A percentile compares a stretch with the other conserved stretches of the same genome.
Conservation (phyloP, 176 grass and related monocot genomes). For the Aegilops umbellulata region DNA sequence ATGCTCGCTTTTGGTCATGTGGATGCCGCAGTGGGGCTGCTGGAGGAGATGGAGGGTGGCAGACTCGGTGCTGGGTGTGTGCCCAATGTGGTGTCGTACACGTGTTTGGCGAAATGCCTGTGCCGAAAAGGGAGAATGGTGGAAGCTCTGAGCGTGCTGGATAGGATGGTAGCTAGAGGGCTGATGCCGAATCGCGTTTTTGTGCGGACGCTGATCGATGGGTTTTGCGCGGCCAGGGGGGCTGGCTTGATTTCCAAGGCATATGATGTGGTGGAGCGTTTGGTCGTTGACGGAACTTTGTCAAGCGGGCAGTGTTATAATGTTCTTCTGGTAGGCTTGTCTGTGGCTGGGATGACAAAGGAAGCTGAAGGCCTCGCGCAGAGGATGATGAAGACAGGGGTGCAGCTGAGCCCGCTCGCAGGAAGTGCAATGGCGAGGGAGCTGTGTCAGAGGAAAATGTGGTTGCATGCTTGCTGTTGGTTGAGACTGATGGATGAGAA, state of each 20-base stretch:
- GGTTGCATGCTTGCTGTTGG: constrained; percentile 59
- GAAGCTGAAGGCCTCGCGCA: constrained; percentile 51
- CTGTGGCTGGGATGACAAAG: constrained; percentile 25
- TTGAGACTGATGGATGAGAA: constrained; percentile 51
- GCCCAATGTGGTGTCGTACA: constrained; percentile 84
- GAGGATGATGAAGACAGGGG: constrained; percentile 65
- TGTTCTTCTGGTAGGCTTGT: constrained; percentile 63
- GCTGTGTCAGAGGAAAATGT: constrained; percentile 40
- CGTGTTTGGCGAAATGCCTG: constrained; percentile 88
- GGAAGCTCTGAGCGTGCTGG: constrained; percentile 56
- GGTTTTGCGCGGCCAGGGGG: constrained; percentile 35
- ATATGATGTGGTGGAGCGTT: constrained; percentile 50
- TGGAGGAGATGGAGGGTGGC: constrained; percentile 59
- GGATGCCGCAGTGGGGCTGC: constrained; percentile 33
- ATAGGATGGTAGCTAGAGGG: constrained; percentile 60
- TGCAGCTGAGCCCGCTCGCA: constrained; percentile 38
- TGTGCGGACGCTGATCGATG: constrained; percentile 47
- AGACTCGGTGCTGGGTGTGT: constrained; percentile 26
- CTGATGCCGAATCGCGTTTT: constrained; percentile 62
- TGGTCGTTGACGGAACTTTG: constrained; percentile 39
- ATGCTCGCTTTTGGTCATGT: constrained; percentile 45
- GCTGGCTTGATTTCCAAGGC: not conserved
- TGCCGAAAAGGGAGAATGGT: constrained; percentile 37
- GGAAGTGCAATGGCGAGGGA: constrained; percentile 58
- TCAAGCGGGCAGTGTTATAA: constrained; percentile 56